Evolutionary conservation across 208 protist genomes (phyloP).

Genomic region (Leishmania gerbilli): DNA sequence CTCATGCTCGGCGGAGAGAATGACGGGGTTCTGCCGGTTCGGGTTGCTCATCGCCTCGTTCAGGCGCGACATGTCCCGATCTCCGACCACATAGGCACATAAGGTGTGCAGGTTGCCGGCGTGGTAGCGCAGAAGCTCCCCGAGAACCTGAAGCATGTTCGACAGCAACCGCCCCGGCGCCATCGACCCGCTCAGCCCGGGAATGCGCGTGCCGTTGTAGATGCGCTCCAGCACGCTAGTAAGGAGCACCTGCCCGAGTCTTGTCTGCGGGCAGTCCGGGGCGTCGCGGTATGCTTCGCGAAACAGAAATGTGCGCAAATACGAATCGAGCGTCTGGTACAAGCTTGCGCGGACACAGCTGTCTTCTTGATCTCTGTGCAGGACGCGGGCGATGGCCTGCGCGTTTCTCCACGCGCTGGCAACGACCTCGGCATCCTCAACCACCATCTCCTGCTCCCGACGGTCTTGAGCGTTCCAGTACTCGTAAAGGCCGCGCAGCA

Average conservation of each 20-base stretch:
- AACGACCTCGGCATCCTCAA: slow-evolving; percentile 26
- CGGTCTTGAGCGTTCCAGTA: slow-evolving; percentile 86
- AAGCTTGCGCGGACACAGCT: slow-evolving; percentile 67
- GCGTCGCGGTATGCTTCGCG: slow-evolving; percentile 15
- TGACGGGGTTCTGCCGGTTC: slow-evolving; percentile 28
- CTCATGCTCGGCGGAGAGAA: slow-evolving; percentile 29
- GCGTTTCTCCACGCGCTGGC: slow-evolving; percentile 27
- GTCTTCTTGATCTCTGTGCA: slow-evolving; percentile 50
- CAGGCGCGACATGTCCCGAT: slow-evolving; percentile 39
- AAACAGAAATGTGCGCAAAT: slow-evolving; percentile 71
- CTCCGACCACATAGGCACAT: slow-evolving; percentile 46
- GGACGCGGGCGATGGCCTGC: slow-evolving; percentile 47
- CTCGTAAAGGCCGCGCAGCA: slow-evolving; percentile 72
- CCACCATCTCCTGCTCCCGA: slow-evolving; percentile 60
- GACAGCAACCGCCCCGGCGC: slow-evolving; percentile 54
- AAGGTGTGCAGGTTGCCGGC: slow-evolving; percentile 52
- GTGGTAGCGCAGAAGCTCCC: slow-evolving; percentile 77
- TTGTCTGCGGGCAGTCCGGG: slow-evolving; percentile 36
- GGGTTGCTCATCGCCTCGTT: slow-evolving; percentile 44
- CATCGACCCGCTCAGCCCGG: slow-evolving; percentile 59
- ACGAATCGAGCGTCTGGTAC: slow-evolving; percentile 69
- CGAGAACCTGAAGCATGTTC: slow-evolving; percentile 55
- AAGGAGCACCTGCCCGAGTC: slow-evolving; percentile 52
- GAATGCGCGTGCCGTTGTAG: slow-evolving; percentile 79
- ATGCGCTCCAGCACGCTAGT: slow-evolving; percentile 59